Base-by-base conservation (phyloP, 2,329 filamentous ascomycete genomes). In the Aspergillus quadricinctus region DNA sequence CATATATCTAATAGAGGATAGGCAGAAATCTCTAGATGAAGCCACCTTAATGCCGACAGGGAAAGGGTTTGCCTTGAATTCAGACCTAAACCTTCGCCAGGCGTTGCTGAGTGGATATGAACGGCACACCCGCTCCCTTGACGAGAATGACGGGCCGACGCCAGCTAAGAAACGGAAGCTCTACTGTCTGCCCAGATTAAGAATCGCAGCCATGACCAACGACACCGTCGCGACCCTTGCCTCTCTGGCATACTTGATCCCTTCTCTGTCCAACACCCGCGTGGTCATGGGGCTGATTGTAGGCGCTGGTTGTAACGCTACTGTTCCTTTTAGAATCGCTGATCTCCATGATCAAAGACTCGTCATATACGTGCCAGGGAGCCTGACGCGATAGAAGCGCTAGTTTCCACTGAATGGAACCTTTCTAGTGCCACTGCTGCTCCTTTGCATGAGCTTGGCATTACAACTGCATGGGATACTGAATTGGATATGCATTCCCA, bases 401-500 rank as follows among this genome's bases (percentile, higher is more conserved):
- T 88, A 3, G 84, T 92, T 57, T 91, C 90, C 62, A 92, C 89
- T 0, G 89, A 92, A 72, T 91, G 88, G 88, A 88, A 86, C 43
- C 90, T 92, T 60, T 85, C 85, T 43, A 88, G 87, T 1, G 84
- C 88, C 1, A 83, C 84, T 17, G 76, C 78, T 2, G n/a, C n/a
- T n/a, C 86, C 89, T 0, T 74, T 92, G 52, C 77, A 80, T 11
- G 78, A 84, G 14, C 75, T 86, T 21, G 77, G 78, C 1, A 77
- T 91, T 43, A 79, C 89, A 55, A 90, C 81, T 5, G 71, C 72
- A 21, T 92, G 88, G 88, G 89, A 92, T 64, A 73, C 78, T 9
- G 73, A 79, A 54, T 78, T 92, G 5, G 87, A 90, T 62, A 71
- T 72, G 1, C 79, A 84, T 53, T 85, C 83, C 56, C 85, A 89